Evolutionary conservation across 257 asterid genomes (phyloP).

Genomic region (Gardenia jasminoides): DNA sequence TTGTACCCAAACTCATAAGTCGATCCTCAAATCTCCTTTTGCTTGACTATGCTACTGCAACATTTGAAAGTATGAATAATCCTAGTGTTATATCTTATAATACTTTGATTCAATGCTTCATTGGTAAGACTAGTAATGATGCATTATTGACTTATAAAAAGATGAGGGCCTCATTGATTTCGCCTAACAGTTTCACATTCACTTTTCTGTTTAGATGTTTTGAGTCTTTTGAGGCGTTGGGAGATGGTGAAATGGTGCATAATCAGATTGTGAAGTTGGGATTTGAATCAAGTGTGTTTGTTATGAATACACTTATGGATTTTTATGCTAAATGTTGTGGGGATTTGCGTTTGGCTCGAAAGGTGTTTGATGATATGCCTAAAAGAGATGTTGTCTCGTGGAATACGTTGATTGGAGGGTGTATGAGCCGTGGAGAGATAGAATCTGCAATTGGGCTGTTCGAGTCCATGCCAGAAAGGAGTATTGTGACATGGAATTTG

Average conservation of each 20-base stretch:
- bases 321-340: too few relatives aligned
- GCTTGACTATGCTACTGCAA: constrained; percentile 29
- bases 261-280: too few relatives aligned
- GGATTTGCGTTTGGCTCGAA: too few relatives aligned
- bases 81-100: constrained; percentile 42
- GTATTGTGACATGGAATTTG: too few relatives aligned
- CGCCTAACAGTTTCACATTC: constrained; percentile 46
- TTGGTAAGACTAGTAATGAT: constrained; percentile 33
- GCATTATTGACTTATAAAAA: constrained; percentile 31
- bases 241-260: constrained; percentile 26
- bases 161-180: constrained; percentile 34
- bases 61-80: constrained; percentile 22
- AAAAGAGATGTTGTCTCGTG: constrained; percentile 48
- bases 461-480: too few relatives aligned
- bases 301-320: too few relatives aligned
- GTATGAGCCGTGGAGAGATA: too few relatives aligned
- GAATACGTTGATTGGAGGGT: constrained; percentile 25
- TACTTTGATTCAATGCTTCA: constrained; percentile 47
- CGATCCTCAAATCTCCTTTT: constrained; percentile 43
- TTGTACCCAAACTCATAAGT: constrained; percentile 40
- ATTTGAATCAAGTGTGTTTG: too few relatives aligned
- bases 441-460: too few relatives aligned
- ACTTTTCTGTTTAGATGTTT: constrained; percentile 44
- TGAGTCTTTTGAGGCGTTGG: constrained; percentile 35
- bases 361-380: constrained; percentile 37